These are phyloP conservation scores for Hygrophorus pudorinus DNA, from an alignment of 768 basidiomycete genomes.

Conservation along the genomic window DNA sequence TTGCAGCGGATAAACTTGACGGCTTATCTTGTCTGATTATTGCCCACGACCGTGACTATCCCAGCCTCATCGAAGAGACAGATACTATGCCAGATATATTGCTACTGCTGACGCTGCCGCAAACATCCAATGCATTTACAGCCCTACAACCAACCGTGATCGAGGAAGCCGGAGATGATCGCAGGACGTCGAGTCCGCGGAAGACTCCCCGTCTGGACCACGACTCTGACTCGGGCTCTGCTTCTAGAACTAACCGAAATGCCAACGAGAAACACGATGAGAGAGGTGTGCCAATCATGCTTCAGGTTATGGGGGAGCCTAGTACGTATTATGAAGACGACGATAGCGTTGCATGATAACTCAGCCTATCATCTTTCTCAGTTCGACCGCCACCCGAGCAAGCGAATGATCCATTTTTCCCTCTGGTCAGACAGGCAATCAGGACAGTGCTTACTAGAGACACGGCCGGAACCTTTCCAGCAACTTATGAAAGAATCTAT, in stretches of 20 bases:
- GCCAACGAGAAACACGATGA: slow-evolving; percentile 20
- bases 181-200: slow-evolving; percentile 39
- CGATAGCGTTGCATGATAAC: neutral
- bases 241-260: slow-evolving; percentile 41
- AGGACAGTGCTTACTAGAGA: slow-evolving; percentile 30
- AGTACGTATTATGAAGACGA: no score
- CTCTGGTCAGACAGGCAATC: slow-evolving; percentile 26
- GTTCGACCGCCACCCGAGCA: slow-evolving; percentile 11
- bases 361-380: slow-evolving; percentile 1
- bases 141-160: slow-evolving; percentile 27
- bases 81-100: slow-evolving; percentile 28
- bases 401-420: slow-evolving; percentile 20
- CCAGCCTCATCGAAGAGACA: no score
- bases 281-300: slow-evolving; percentile 5
- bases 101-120: slow-evolving; percentile 36
- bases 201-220: slow-evolving; percentile 59
- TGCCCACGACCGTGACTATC: no score
- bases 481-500: slow-evolving; percentile 51
- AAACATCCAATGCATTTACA: slow-evolving; percentile 41
- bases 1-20: no score
- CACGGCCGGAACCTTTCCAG: slow-evolving; percentile 23
- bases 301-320: no score
- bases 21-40: no score
- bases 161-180: slow-evolving; percentile 31
- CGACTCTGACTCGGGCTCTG: slow-evolving; percentile 61